Base-by-base conservation (phyloP, 1,139 yeast species). In the Wickerhamiella pararugosa region DNA sequence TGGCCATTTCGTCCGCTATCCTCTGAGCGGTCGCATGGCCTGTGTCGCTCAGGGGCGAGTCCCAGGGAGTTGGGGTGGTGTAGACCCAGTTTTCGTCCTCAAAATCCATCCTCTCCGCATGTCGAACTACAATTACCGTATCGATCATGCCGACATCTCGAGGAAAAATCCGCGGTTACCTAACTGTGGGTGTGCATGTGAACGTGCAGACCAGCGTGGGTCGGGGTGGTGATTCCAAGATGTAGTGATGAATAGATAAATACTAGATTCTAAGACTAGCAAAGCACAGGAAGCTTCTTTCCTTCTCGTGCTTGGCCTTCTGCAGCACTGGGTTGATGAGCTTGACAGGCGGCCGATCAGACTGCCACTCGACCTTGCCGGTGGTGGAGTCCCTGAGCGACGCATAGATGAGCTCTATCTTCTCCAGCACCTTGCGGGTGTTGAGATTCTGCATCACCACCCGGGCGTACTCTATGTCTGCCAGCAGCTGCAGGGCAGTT, bases 401-500 rank as follows among this genome's bases (percentile, higher is more conserved):
- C 34, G 46, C 55, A 38, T 56, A 56, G 29, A 61, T 55, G 11
- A 53, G 48, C 33, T 58, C 57, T 29, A 55, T 49, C n/a, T 51
- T 49, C 38, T 52, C 49, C 9, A 51, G 52, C 26, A 61, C 49
- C n/a, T 61, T 62, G 4, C 55, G 45, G 2, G 60, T 56, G 37
- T 51, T 51, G 43, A 55, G 60, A 8, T 52, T 47, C 26, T 49
- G 49, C 58, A 64, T 52, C 11, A 58, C 58, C 37, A 52, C 52
- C 25, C 62, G 51, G 41, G 63, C 47, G 37, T 65, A 63, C 44
- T 65, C 66, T 25, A 64, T 53, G 42, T 66, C 70, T 2, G 66
- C 61, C 5, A 61, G 52, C 1, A 58, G 62, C 45, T 64, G 70
- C 32, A 64, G 49, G 37, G 59, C 52, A 3, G 69, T 70, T 7